Percentiles rank a stretch among this genome's conserved stretches.
These are phyloP conservation scores for Candida pseudocylindracea DNA, from an alignment of 1,139 yeast genomes.

Conservation along the genomic window DNA sequence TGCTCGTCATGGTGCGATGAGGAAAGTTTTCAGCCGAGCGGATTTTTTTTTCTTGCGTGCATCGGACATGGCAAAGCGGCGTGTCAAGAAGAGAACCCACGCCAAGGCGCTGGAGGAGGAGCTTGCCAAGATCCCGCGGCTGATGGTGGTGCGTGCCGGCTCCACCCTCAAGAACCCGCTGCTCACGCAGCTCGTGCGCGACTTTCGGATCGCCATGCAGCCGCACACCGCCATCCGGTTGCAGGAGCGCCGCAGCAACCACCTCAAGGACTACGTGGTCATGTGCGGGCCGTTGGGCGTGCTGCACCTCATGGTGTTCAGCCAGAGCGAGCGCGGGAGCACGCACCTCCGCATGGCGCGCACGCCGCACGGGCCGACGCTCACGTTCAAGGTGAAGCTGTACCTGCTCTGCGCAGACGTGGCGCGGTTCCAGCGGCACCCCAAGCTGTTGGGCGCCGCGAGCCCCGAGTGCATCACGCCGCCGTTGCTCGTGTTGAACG, in stretches of 20 bases:
- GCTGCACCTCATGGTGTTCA: slow-evolving; percentile 66
- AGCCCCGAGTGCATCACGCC: slow-evolving; percentile 48
- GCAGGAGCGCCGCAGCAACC: slow-evolving; percentile 70
- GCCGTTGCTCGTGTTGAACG: slow-evolving; percentile 81
- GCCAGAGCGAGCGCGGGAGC: slow-evolving; percentile 63
- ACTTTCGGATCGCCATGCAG: slow-evolving; percentile 78
- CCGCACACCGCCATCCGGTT: slow-evolving; percentile 90
- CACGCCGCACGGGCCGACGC: slow-evolving; percentile 87
- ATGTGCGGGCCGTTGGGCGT: slow-evolving; percentile 98
- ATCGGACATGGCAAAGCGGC: slow-evolving; percentile 17
- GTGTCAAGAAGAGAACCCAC: slow-evolving; percentile 71
- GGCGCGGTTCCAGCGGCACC: slow-evolving; percentile 39
- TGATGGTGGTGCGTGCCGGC: slow-evolving; percentile 85
- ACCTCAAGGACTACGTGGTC: slow-evolving; percentile 72
- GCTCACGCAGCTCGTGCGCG: slow-evolving; percentile 63
- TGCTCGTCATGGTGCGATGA: neutral
- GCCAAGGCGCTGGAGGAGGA: slow-evolving; percentile 44
- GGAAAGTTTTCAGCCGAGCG: neutral
- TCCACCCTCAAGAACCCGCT: slow-evolving; percentile 61
- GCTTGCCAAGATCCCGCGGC: slow-evolving; percentile 54
- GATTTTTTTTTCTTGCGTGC: neutral
- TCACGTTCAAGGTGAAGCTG: slow-evolving; percentile 55
- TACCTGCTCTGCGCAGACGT: slow-evolving; percentile 78
- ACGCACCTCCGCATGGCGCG: slow-evolving; percentile 68
- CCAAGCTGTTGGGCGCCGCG: slow-evolving; percentile 45